phyloP scores from a whole-genome alignment of 2,329 filamentous ascomycete species.

The Phaeosphaeriaceae sp. region DNA sequence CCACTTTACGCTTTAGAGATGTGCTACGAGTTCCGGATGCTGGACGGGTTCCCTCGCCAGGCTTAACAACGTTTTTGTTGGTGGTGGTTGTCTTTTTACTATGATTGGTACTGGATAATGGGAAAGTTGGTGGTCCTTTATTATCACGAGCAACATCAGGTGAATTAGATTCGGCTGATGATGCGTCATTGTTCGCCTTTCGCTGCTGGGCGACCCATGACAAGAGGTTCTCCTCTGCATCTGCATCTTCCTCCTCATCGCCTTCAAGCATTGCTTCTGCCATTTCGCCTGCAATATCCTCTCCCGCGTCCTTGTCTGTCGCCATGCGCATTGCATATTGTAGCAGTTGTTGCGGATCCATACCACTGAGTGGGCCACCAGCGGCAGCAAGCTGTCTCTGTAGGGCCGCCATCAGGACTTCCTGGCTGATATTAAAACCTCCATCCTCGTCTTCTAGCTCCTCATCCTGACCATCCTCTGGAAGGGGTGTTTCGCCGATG shows the following conservation, averaged over 20 bases:
- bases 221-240: slow-evolving; percentile 35
- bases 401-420: slow-evolving; percentile 47
- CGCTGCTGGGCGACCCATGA: slow-evolving; percentile 44
- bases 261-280: slow-evolving; percentile 50
- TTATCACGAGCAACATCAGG: slow-evolving; percentile 12
- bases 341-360: slow-evolving; percentile 52
- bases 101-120: slow-evolving; percentile 30
- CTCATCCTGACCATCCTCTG: slow-evolving; percentile 23
- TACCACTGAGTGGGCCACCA: slow-evolving; percentile 45
- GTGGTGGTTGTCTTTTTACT: slow-evolving; percentile 14
- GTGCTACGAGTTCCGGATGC: slow-evolving; percentile 6
- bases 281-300: slow-evolving; percentile 52
- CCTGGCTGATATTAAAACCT: slow-evolving; percentile 42
- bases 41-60: slow-evolving; percentile 8
- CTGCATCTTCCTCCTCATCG: slow-evolving; percentile 40
- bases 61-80: slow-evolving; percentile 3
- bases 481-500: slow-evolving; percentile 17
- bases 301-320: slow-evolving; percentile 47
- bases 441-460: slow-evolving; percentile 20
- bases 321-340: slow-evolving; percentile 55
- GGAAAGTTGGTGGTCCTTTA: slow-evolving; percentile 27
- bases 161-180: slow-evolving; percentile 11
- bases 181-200: slow-evolving; percentile 20
- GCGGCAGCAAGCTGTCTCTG: slow-evolving; percentile 42
- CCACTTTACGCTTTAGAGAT: slow-evolving; percentile 42